Conservation (phyloP, 192 early-diverging fungal species). For the Podila horticola region DNA sequence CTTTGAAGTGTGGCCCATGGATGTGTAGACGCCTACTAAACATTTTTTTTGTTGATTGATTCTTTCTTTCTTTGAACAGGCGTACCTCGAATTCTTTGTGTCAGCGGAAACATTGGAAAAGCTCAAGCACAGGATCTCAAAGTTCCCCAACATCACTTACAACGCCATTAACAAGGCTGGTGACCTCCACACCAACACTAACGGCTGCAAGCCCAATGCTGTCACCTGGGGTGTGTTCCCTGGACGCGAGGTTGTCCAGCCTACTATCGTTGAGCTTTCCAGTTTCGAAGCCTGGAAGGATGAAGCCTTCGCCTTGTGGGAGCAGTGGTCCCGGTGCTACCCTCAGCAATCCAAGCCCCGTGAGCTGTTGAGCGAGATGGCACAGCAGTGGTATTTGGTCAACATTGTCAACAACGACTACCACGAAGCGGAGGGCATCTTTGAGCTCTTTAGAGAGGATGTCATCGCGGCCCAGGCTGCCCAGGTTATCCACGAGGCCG, state of each 20-base stretch:
- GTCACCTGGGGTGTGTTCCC: conserved; percentile 99
- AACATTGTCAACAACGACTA: conserved; percentile 98
- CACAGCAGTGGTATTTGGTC: conserved; percentile 87
- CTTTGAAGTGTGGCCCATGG: no score
- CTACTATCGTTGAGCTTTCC: conserved; percentile 92
- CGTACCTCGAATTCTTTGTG: conserved; percentile 97
- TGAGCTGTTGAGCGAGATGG: conserved; percentile 69
- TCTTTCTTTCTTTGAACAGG: conserved; percentile 32
- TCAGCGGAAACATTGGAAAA: conserved; percentile 70
- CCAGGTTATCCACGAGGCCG: neutral
- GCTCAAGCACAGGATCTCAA: conserved; percentile 77
- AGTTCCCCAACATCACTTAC: conserved; percentile 82
- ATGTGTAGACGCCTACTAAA: neutral
- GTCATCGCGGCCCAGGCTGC: neutral
- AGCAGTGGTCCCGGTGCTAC: conserved; percentile 88
- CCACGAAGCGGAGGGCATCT: conserved; percentile 75
- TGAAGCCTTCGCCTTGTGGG: conserved; percentile 95
- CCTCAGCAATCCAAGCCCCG: conserved; percentile 55
- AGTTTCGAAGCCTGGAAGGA: conserved; percentile 98
- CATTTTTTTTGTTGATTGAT: neutral
- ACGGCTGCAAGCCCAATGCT: conserved; percentile 88
- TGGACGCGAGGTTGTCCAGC: conserved; percentile 94
- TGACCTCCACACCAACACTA: conserved; percentile 90
- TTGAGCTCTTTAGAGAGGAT: conserved; percentile 23
- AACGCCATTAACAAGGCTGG: conserved; percentile 91